Percentiles rank a stretch among this genome's conserved stretches.
Evolutionary conservation across 2,329 filamentous ascomycete genomes (phyloP).

Genomic region (Fusarium mangiferae): DNA sequence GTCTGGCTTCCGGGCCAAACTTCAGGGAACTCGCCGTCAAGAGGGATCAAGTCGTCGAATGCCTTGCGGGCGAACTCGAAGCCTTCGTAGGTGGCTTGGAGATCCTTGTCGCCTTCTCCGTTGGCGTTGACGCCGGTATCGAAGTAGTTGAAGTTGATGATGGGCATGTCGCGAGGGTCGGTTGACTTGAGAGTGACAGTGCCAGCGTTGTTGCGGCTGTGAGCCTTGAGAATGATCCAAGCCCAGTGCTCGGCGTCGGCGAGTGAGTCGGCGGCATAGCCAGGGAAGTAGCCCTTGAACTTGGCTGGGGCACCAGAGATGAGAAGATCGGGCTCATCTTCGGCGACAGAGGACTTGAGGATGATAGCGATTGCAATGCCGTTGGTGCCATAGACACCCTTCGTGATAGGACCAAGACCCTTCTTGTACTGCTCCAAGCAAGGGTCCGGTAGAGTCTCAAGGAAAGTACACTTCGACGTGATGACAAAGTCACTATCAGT

Average conservation of each 20-base stretch:
- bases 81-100: constrained; percentile 66
- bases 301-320: constrained; percentile 64
- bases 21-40: constrained; percentile 20
- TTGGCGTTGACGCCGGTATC: constrained; percentile 61
- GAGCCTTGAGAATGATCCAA: constrained; percentile 62
- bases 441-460: constrained; percentile 29
- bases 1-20: constrained; percentile 52
- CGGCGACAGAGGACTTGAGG: constrained; percentile 48
- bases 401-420: constrained; percentile 24
- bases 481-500: constrained; percentile 31
- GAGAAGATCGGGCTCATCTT: constrained; percentile 63
- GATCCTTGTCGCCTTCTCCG: constrained; percentile 56
- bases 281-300: constrained; percentile 67
- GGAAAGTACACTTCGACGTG: constrained; percentile 36
- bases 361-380: constrained; percentile 63
- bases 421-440: constrained; percentile 34
- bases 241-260: constrained; percentile 55
- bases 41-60: constrained; percentile 29
- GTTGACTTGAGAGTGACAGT: constrained; percentile 69
- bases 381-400: constrained; percentile 54
- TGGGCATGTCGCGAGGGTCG: constrained; percentile 71
- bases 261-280: constrained; percentile 59
- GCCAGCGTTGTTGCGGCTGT: constrained; percentile 66
- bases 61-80: constrained; percentile 62
- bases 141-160: constrained; percentile 72